Base-by-base conservation (phyloP, 169 alveolate genomes). In the Neospora caninum region DNA sequence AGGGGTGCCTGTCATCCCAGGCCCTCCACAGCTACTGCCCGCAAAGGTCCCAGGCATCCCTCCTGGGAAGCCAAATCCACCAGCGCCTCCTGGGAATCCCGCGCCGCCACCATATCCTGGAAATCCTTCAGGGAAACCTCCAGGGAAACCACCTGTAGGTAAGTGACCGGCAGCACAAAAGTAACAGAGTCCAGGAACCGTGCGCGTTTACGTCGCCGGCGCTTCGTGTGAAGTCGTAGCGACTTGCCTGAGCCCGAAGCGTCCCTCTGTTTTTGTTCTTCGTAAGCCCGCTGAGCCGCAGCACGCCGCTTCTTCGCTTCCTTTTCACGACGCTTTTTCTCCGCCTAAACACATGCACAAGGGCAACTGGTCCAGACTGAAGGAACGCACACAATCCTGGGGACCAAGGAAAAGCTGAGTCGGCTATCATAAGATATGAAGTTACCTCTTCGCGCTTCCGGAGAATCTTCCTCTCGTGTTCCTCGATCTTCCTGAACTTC, bases 401-500 rank as follows among this genome's bases (percentile, higher is more conserved):
- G 42, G 31, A 10, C 36, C 78, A 27, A 29, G 41, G 38, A 58
- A 49, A 22, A 86, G n/a, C 27, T 34, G 80, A 42, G 31, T 25
- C 80, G 25, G 78, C 69, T n/a, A 78, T 31, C 39, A n/a, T 45
- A 31, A 80, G 7, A 38, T 31, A 0, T 42, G 43, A 31, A 34
- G 25, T 36, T 45, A 94, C 96, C 69, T 94, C 96, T 73, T 94
- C 96, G 45, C 43, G 49, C 88, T 53, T 91, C 31, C 96, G 89
- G 53, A 91, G 69, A 34, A 36, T 69, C 67, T 88, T 88, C 73
- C 97, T 80, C 53, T 96, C 95, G 73, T 94, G 94, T 42, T 95
- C 97, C 78, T 96, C 96, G 73, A 96, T 95, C 80, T 93, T 96
- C 92, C 94, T 95, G 94, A 92, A 96, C 94, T 95, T 96, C 94